phyloP scores from a whole-genome alignment of 106 monocot species.

The Dioscorea zingiberensis region DNA sequence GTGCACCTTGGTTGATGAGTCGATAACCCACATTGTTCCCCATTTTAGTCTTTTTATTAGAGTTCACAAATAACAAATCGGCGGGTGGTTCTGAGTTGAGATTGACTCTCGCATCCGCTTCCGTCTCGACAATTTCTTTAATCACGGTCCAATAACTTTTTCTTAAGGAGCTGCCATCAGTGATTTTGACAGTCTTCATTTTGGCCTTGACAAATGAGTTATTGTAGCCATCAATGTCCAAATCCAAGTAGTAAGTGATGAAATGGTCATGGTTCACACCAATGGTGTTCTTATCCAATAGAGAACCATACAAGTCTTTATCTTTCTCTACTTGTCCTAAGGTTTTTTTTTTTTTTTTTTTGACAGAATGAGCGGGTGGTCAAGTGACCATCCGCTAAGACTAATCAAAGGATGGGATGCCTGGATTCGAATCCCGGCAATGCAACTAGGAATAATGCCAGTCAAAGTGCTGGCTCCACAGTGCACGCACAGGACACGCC shows the following conservation, averaged over 20 bases:
- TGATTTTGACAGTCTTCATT: conserved; percentile 15
- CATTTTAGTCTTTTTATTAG: conserved; percentile 42
- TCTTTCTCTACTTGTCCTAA: conserved; percentile 19
- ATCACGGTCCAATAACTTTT: conserved; percentile 72
- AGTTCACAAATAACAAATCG: conserved; percentile 48
- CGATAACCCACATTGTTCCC: conserved; percentile 58
- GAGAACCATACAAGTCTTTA: conserved; percentile 21
- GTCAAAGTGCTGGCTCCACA: no score
- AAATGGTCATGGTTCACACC: conserved; percentile 70
- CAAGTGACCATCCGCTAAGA: no score
- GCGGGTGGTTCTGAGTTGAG: conserved; percentile 17
- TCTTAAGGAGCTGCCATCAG: conserved; percentile 7
- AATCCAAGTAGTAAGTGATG: conserved; percentile 64
- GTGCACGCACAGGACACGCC: no score
- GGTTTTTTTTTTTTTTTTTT: no score
- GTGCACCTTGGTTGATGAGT: conserved; percentile 13
- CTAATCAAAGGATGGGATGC: no score
- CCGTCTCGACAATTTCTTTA: conserved; percentile 41
- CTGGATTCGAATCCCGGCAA: no score
- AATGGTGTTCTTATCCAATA: conserved; percentile 42
- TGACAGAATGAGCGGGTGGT: no score
- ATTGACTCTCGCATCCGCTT: conserved; percentile 38
- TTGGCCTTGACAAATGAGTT: conserved; percentile 59
- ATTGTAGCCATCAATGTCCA: conserved; percentile 45
- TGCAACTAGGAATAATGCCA: no score